Base-by-base conservation (phyloP, 228 moss, liverwort and hornwort genomes). In the Sphagnum fallax region DNA sequence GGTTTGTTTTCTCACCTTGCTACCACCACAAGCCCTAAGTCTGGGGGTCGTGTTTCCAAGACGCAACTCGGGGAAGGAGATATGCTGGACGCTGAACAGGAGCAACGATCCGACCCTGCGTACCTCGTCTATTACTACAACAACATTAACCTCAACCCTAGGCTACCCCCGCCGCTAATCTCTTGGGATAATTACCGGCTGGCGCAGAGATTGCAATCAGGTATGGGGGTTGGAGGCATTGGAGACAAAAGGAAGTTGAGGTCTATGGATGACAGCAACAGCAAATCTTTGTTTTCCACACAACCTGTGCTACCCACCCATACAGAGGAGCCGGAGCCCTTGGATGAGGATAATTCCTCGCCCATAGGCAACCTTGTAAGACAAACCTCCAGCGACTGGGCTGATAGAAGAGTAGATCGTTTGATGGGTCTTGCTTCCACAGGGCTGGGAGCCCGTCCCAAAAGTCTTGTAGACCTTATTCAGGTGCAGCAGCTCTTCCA, bases 401-500 rank as follows among this genome's bases (percentile, higher is more conserved):
- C 83, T 57, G 93, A 96, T 10, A 78, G 91, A 70, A 78, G 91
- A 70, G 75, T 74, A 6, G 85, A 85, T 5, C 9, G 55, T 55
- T 73, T 84, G 62, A 80, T 84, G 75, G 91, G 82, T 48, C 75
- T 88, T 18, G 77, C 90, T 4, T 71, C 83, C 16, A 69, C 80
- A 62, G 96, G 97, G 15, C 74, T 93, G 60, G 93, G 89, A 66
- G 86, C 89, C 51, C 97, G 93, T 10, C 97, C 97, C 0, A 97
- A 93, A 75, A 97, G 93, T 72, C 81, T 97, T 0, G 97, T 97
- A 60, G 97, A 97, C 87, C 91, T 86, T 0, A 97, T 97, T 60
- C 97, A 97, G 89, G 97, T 55, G 12, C 55, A 12, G 32, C 32
- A 32, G 32, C 32, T 32, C 32, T 32, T 32, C 32, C 32, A 32